A percentile compares a stretch with the other conserved stretches of the same genome.
These are phyloP conservation scores for Phytophthora fragariaefolia DNA, from an alignment of 352 stramenopile species.

Conservation along the genomic window DNA sequence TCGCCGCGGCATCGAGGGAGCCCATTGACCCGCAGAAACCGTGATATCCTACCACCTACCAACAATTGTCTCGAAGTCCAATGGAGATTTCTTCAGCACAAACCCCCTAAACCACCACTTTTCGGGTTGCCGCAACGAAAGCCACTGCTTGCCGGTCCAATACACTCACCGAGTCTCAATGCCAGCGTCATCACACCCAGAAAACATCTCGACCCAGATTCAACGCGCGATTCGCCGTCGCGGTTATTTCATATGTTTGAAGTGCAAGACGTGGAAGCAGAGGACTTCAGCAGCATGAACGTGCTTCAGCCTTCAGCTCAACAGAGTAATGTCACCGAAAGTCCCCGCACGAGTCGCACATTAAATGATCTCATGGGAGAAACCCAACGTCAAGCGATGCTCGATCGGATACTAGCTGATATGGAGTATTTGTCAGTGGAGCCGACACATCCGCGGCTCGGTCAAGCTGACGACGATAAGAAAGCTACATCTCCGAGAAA, in stretches of 20 bases:
- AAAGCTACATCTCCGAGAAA: background rate
- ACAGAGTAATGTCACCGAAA: slow-evolving; percentile 18
- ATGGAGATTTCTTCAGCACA: slow-evolving; percentile 61
- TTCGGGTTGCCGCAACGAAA: slow-evolving; percentile 20
- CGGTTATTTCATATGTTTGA: slow-evolving; percentile 37
- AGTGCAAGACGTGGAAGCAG: slow-evolving; percentile 16
- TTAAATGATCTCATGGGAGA: slow-evolving; percentile 65
- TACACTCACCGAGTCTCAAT: background rate
- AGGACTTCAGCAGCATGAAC: background rate
- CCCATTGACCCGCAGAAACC: slow-evolving; percentile 39
- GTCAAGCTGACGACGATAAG: slow-evolving; percentile 7
- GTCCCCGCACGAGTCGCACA: slow-evolving; percentile 25
- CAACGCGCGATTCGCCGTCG: slow-evolving; percentile 19
- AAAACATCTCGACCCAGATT: background rate
- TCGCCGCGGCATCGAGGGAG: slow-evolving; percentile 30
- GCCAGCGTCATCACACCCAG: background rate
- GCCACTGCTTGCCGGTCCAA: slow-evolving; percentile 8
- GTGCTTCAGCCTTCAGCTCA: background rate
- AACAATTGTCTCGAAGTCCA: slow-evolving; percentile 55
- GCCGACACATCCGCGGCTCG: slow-evolving; percentile 34
- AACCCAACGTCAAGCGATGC: slow-evolving; percentile 65
- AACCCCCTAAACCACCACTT: slow-evolving; percentile 37
- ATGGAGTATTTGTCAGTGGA: slow-evolving; percentile 61
- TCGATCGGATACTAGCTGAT: slow-evolving; percentile 68
- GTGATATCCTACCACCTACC: slow-evolving; percentile 29